These are phyloP conservation scores for Corrigiola litoralis DNA, from an alignment of 179 eudicot genomes.

Conservation along the genomic window DNA sequence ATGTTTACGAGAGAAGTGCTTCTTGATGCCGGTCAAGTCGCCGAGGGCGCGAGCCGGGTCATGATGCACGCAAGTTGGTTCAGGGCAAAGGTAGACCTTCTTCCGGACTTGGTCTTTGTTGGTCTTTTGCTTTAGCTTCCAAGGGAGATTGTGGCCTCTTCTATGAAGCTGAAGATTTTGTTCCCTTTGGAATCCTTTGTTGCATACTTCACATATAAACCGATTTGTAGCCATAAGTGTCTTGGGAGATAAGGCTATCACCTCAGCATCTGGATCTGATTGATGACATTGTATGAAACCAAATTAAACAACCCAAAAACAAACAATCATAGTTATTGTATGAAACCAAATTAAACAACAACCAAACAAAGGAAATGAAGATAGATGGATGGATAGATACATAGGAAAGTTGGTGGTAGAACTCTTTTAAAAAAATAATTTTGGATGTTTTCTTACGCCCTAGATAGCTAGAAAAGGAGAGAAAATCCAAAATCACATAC, in stretches of 20 bases:
- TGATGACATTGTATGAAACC: neutral
- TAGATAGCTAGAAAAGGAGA: neutral
- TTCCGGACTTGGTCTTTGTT: slow-evolving; percentile 30
- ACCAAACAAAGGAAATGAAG: too few relatives aligned
- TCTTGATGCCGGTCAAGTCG: slow-evolving; percentile 38
- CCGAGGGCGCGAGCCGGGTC: slow-evolving; percentile 40
- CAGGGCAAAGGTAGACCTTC: slow-evolving; percentile 38
- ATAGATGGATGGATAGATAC: too few relatives aligned
- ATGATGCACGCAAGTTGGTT: slow-evolving; percentile 34
- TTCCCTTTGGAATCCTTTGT: slow-evolving; percentile 41
- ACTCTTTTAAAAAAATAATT: neutral
- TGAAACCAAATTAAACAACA: neutral
- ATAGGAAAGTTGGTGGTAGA: too few relatives aligned
- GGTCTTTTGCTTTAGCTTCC: slow-evolving; percentile 35
- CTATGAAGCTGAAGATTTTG: slow-evolving; percentile 41
- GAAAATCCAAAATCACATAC: slow-evolving; percentile 26
- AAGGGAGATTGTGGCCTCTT: slow-evolving; percentile 40
- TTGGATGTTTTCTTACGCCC: slow-evolving; percentile 7
- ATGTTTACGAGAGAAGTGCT: slow-evolving; percentile 36
- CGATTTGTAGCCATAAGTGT: slow-evolving; percentile 39
- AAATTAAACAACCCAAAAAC: too few relatives aligned
- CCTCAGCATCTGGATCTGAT: slow-evolving; percentile 42
- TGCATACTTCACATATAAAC: slow-evolving; percentile 39
- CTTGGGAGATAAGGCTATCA: slow-evolving; percentile 36
- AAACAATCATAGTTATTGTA: neutral